A percentile compares a stretch with the other conserved stretches of the same genome.
phyloP scores from a whole-genome alignment of 108 stramenopile species.

The Stephanodiscus minutulus region DNA sequence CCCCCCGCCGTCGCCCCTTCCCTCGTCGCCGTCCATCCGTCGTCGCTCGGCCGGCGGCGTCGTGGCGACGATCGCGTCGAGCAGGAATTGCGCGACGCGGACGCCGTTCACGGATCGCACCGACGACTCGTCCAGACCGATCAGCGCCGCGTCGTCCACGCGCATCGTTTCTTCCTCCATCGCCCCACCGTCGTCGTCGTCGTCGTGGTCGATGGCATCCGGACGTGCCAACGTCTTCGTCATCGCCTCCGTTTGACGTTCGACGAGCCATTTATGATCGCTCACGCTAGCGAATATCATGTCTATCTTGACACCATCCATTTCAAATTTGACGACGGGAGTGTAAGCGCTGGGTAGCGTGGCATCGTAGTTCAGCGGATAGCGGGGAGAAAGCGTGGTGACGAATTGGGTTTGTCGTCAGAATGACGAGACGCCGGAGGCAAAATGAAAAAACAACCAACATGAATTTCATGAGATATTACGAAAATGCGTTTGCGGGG shows the following conservation, averaged over 20 bases:
- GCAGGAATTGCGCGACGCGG: constrained; percentile 88
- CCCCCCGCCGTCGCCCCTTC: too few species aligned
- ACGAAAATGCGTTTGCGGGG: too few species aligned
- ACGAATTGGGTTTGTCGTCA: not conserved
- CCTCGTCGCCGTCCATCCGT: constrained; percentile 6
- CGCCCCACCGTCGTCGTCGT: not conserved
- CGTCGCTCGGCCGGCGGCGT: not conserved
- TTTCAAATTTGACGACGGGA: constrained; percentile 77
- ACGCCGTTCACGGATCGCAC: constrained; percentile 93
- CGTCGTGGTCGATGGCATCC: not conserved
- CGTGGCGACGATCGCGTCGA: constrained; percentile 1
- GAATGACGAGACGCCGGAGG: not conserved
- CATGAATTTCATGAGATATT: too few species aligned
- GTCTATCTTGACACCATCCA: constrained; percentile 70
- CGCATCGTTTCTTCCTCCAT: constrained; percentile 45
- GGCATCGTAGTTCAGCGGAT: not conserved
- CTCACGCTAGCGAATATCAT: constrained; percentile 66
- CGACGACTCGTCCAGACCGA: constrained; percentile 77
- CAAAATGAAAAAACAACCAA: too few species aligned
- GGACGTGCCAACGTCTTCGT: not conserved
- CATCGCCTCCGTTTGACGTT: constrained; percentile 3
- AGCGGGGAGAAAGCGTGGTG: not conserved
- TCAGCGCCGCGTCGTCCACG: constrained; percentile 41
- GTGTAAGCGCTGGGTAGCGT: constrained; percentile 56
- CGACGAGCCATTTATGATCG: constrained; percentile 31